Evolutionary conservation across 2,329 filamentous ascomycete genomes (phyloP).

Genomic region (Hymenoscyphus fructigenus): DNA sequence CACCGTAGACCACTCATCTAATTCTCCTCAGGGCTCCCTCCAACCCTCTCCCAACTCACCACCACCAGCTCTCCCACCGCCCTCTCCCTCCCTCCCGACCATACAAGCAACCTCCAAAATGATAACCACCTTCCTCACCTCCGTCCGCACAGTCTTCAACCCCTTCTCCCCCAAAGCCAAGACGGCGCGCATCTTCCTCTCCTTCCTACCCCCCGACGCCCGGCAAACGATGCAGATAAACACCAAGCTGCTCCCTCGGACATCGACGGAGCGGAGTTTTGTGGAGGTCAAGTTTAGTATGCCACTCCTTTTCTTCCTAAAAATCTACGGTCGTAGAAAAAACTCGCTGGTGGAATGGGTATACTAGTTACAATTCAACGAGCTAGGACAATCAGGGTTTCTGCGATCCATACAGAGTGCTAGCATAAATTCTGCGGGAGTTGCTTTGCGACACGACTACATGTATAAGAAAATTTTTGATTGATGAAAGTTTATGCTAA

Average conservation of each 20-base stretch:
- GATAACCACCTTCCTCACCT: constrained; percentile 85
- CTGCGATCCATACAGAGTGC: neutral
- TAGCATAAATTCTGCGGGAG: too few species aligned
- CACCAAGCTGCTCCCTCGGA: constrained; percentile 71
- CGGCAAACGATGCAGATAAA: constrained; percentile 75
- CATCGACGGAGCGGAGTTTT: constrained; percentile 65
- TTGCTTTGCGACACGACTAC: neutral
- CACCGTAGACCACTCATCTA: neutral
- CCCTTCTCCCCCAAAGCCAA: constrained; percentile 80
- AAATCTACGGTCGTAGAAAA: too few species aligned
- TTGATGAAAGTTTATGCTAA: neutral
- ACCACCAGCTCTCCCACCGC: neutral
- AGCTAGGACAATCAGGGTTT: neutral
- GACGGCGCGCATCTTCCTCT: constrained; percentile 84
- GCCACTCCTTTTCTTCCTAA: constrained; percentile 28
- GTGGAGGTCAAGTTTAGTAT: constrained; percentile 84
- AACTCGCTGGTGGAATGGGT: too few species aligned
- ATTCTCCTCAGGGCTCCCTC: too few species aligned
- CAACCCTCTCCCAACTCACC: neutral
- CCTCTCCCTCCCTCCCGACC: neutral
- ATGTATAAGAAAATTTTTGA: neutral
- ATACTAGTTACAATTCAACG: too few species aligned
- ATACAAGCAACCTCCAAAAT: constrained; percentile 44
- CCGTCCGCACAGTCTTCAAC: constrained; percentile 85
- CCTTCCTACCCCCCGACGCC: constrained; percentile 77